A percentile compares a stretch with the other conserved stretches of the same genome.
Conservation (phyloP, 2,329 filamentous ascomycete species). For the Pestalotiopsis fici region DNA sequence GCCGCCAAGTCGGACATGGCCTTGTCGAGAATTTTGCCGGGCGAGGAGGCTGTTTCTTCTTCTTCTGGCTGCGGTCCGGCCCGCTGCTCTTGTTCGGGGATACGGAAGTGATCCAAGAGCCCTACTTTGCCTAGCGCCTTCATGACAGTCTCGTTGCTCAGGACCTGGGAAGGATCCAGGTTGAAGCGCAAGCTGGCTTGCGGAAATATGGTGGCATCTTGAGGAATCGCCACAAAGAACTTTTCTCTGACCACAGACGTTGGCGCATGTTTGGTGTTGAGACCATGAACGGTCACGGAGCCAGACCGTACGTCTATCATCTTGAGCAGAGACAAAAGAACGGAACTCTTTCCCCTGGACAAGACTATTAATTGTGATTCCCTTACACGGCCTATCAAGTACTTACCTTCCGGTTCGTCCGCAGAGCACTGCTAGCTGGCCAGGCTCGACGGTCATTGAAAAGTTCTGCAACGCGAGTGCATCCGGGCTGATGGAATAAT, state of each 20-base stretch:
- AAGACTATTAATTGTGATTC: background rate
- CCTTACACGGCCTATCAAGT: too few species aligned
- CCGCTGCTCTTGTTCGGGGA: constrained; percentile 9
- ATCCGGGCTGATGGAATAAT: constrained; percentile 9
- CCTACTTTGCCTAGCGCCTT: constrained; percentile 13
- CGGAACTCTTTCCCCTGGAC: constrained; percentile 37
- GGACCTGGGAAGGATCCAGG: constrained; percentile 21
- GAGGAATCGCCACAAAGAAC: constrained; percentile 31
- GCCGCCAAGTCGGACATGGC: constrained; percentile 23
- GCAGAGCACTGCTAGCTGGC: constrained; percentile 50
- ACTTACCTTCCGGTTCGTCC: constrained; percentile 52
- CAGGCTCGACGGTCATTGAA: constrained; percentile 31
- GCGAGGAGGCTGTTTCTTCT: too few species aligned
- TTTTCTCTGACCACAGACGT: constrained; percentile 23
- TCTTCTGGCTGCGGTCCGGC: constrained; percentile 26
- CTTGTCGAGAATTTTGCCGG: constrained; percentile 25
- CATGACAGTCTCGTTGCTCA: constrained; percentile 20
- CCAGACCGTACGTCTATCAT: constrained; percentile 27
- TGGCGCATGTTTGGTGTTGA: constrained; percentile 23
- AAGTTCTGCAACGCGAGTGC: constrained; percentile 25
- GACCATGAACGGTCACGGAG: constrained; percentile 26
- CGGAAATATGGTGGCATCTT: constrained; percentile 27
- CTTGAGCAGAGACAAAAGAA: constrained; percentile 19
- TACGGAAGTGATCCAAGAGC: constrained; percentile 18
- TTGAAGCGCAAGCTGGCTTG: constrained; percentile 30